A percentile compares a stretch with the other conserved stretches of the same genome.
These are phyloP conservation scores for Hypoxylon sp. DNA, from an alignment of 2,329 filamentous ascomycete genomes.

Conservation along the genomic window DNA sequence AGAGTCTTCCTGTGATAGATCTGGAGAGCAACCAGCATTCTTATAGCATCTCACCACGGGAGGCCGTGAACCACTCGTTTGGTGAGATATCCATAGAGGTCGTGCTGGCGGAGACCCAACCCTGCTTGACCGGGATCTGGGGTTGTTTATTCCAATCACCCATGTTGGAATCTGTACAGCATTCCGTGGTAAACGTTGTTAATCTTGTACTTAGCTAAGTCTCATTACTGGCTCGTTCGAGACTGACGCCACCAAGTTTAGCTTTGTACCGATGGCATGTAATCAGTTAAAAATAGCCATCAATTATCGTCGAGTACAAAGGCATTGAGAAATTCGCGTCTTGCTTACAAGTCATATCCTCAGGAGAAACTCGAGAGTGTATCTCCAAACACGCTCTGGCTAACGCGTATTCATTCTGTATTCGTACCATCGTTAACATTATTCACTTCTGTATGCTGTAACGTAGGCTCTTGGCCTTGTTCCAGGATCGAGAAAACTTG, in stretches of 20 bases:
- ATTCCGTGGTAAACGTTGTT: slow-evolving; percentile 31
- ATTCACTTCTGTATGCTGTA: slow-evolving; percentile 9
- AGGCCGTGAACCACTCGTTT: slow-evolving; percentile 45
- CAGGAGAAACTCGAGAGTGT: background rate
- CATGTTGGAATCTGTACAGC: slow-evolving; percentile 38
- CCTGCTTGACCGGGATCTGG: slow-evolving; percentile 45
- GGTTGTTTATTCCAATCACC: slow-evolving; percentile 47
- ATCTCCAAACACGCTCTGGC: background rate
- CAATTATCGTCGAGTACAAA: background rate
- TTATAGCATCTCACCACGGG: slow-evolving; percentile 52
- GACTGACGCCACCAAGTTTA: slow-evolving; percentile 21
- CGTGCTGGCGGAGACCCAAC: slow-evolving; percentile 36
- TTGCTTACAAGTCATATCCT: slow-evolving; percentile 1
- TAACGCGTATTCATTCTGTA: background rate
- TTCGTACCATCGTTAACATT: slow-evolving; percentile 25
- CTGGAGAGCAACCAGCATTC: slow-evolving; percentile 44
- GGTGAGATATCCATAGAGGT: slow-evolving; percentile 35
- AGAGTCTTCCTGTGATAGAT: slow-evolving; percentile 46
- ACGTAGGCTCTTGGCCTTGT: slow-evolving; percentile 42
- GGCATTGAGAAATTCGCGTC: background rate
- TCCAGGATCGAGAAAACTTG: slow-evolving; percentile 43
- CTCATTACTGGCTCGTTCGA: slow-evolving; percentile 17
- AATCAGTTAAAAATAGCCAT: slow-evolving; percentile 12
- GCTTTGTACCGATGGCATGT: slow-evolving; percentile 15
- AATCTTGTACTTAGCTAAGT: slow-evolving; percentile 13